These are phyloP conservation scores for Chlorella sp. DNA, from an alignment of 139 green algal genomes.

Conservation along the genomic window DNA sequence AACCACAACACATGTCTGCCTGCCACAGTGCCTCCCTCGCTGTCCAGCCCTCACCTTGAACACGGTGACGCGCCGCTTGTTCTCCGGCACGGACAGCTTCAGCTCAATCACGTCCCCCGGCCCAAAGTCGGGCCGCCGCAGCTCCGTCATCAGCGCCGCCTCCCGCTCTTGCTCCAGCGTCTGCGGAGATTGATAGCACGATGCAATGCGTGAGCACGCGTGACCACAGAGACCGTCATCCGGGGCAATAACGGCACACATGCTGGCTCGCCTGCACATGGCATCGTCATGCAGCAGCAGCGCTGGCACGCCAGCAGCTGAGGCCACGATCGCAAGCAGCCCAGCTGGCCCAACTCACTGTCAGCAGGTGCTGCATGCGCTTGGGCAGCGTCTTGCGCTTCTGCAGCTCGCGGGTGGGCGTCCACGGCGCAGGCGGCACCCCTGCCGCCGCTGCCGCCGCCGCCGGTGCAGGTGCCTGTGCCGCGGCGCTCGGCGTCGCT, in stretches of 20 bases:
- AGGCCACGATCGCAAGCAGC: no score
- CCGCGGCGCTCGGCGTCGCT: neutral
- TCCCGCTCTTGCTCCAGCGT: constrained; percentile 53
- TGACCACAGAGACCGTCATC: neutral
- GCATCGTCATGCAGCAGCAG: neutral
- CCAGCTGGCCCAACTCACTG: constrained; percentile 5
- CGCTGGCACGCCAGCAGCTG: neutral
- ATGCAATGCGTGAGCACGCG: neutral
- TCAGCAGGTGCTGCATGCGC: constrained; percentile 62
- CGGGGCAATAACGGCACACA: neutral
- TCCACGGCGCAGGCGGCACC: constrained; percentile 58
- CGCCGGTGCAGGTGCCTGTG: neutral
- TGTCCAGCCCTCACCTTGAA: constrained; percentile 32
- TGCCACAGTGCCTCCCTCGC: no score
- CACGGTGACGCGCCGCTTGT: constrained; percentile 48
- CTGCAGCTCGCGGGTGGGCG: constrained; percentile 52
- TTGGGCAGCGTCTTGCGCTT: constrained; percentile 67
- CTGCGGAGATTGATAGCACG: constrained; percentile 10
- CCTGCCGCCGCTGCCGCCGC: neutral
- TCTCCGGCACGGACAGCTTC: constrained; percentile 62
- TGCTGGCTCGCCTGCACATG: neutral
- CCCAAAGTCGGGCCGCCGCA: constrained; percentile 49
- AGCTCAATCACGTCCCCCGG: constrained; percentile 60
- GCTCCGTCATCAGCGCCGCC: neutral
- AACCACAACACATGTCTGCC: no score